Evolutionary conservation across 179 eudicot genomes (phyloP).

Genomic region (Heliamphora pulchella): DNA sequence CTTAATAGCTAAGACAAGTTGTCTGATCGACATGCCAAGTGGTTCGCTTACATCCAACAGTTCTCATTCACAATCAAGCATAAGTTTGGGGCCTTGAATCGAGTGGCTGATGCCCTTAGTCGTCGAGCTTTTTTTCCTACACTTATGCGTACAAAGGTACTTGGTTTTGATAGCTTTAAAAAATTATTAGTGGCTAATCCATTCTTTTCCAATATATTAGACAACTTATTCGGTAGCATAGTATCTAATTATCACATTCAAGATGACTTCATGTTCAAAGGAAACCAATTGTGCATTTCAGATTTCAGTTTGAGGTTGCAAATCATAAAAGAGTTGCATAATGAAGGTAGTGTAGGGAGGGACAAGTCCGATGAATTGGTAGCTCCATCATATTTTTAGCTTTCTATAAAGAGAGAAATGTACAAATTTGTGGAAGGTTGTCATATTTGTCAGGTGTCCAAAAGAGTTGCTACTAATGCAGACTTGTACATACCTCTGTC

Average conservation of each 20-base stretch:
- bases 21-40: neutral
- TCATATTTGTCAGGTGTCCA: neutral
- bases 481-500: conserved; percentile 11
- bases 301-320: neutral
- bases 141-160: neutral
- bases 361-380: neutral
- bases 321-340: neutral
- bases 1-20: neutral
- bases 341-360: neutral
- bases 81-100: neutral
- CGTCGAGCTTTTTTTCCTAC: neutral
- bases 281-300: neutral
- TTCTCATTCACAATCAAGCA: neutral
- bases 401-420: neutral
- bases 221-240: fast-evolving
- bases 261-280: neutral
- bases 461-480: neutral
- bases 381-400: neutral
- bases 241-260: no score
- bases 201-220: neutral
- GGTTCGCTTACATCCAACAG: neutral
- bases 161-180: neutral
- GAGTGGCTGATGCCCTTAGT: neutral
- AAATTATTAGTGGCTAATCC: neutral
- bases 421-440: neutral